A percentile compares a stretch with the other conserved stretches of the same genome.
Evolutionary conservation across 202 grass and related monocot genomes (phyloP).

Genomic region (Bolboschoenoplectus hybrid): DNA sequence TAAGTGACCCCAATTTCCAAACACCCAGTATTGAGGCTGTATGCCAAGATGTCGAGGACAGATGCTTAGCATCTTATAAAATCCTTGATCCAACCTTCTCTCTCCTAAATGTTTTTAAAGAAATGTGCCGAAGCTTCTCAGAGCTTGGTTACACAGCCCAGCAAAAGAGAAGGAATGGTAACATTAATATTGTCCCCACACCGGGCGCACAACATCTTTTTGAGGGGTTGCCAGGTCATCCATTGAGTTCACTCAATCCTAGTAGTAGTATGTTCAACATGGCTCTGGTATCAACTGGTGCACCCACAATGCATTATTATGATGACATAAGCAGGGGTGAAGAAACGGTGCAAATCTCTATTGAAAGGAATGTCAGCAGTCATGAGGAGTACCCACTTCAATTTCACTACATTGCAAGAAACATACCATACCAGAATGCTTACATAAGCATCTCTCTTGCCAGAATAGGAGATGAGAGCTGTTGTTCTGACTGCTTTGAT

Average conservation of each 20-base stretch:
- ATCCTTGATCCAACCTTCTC: slow-evolving; percentile 61
- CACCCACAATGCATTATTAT: slow-evolving; percentile 43
- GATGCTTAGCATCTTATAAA: slow-evolving; percentile 59
- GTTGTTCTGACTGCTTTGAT: slow-evolving; percentile 66
- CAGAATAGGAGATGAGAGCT: slow-evolving; percentile 70
- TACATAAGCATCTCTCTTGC: slow-evolving; percentile 62
- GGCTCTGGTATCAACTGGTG: slow-evolving; percentile 35
- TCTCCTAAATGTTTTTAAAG: slow-evolving; percentile 64
- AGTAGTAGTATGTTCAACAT: slow-evolving; percentile 37
- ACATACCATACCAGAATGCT: slow-evolving; percentile 63
- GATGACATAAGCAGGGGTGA: slow-evolving; percentile 76
- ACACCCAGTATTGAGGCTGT: slow-evolving; percentile 58
- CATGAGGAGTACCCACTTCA: slow-evolving; percentile 50
- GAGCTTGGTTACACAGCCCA: slow-evolving; percentile 47
- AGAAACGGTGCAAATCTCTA: slow-evolving; percentile 63
- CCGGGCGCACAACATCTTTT: slow-evolving; percentile 36
- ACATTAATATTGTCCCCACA: slow-evolving; percentile 25
- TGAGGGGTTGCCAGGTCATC: slow-evolving; percentile 26
- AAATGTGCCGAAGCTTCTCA: slow-evolving; percentile 60
- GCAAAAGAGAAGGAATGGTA: slow-evolving; percentile 37
- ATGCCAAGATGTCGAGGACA: slow-evolving; percentile 62
- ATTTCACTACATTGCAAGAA: slow-evolving; percentile 68
- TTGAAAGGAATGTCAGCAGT: slow-evolving; percentile 51
- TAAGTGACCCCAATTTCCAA: slow-evolving; percentile 48
- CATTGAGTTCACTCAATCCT: slow-evolving; percentile 28